Conservation (phyloP, 2,329 filamentous ascomycete genomes). For the Botrytis deweyae region DNA sequence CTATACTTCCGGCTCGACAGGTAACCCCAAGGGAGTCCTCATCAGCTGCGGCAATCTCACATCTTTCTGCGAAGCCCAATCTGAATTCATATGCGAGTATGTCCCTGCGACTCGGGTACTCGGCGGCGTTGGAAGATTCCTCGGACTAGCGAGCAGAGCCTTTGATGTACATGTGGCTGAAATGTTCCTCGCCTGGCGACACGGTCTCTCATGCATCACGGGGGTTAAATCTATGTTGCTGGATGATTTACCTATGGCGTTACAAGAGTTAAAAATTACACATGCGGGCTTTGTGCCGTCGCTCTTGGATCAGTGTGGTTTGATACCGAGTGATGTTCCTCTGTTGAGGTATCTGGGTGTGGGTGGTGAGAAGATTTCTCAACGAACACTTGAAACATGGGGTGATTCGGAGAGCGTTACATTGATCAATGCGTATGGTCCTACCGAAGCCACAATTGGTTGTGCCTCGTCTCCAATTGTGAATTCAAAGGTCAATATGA, state of each 20-base stretch:
- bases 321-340: constrained; percentile 12
- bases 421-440: constrained; percentile 18
- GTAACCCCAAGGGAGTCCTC: constrained; percentile 73
- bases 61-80: constrained; percentile 9
- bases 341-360: constrained; percentile 3
- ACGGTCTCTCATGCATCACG: constrained; percentile 36
- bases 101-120: constrained; percentile 4
- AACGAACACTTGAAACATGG: constrained; percentile 9
- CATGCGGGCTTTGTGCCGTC: constrained; percentile 15
- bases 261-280: constrained; percentile 12
- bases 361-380: constrained; percentile 13
- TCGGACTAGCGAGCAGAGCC: constrained; percentile 40
- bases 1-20: constrained; percentile 78
- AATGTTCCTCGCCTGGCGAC: constrained; percentile 39
- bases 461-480: constrained; percentile 3
- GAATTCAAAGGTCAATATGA: background rate
- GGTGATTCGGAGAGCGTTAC: constrained; percentile 7
- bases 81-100: background rate
- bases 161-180: constrained; percentile 40
- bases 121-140: constrained; percentile 35
- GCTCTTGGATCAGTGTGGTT: constrained; percentile 7
- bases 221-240: constrained; percentile 22
- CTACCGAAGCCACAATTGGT: constrained; percentile 10
- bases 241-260: constrained; percentile 7
- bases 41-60: constrained; percentile 19